Evolutionary conservation across 306 rosid species (phyloP).

Genomic region (Cotoneaster glaucophyllus): DNA sequence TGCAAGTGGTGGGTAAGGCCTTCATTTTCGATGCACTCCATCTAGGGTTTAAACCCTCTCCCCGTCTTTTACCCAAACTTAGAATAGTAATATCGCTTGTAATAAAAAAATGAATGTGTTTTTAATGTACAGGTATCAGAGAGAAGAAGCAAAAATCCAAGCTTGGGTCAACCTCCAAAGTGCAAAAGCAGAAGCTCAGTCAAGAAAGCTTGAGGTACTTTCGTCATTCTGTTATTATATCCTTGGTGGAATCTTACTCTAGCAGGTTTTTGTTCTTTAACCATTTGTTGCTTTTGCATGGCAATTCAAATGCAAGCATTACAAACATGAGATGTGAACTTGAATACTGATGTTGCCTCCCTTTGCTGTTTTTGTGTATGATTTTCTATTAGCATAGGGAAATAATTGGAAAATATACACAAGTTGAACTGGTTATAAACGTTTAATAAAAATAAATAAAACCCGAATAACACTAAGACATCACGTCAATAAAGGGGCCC

Average conservation of each 20-base stretch:
- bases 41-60: neutral
- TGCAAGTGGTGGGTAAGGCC: too few species aligned
- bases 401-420: too few species aligned
- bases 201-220: conserved; percentile 93
- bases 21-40: neutral
- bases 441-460: too few species aligned
- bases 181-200: conserved; percentile 98
- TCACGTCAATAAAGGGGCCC: neutral
- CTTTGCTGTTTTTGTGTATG: neutral
- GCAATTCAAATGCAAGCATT: neutral
- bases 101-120: neutral
- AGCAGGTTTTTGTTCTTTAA: neutral
- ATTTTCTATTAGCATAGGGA: neutral
- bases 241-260: neutral
- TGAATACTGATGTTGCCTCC: neutral
- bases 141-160: conserved; percentile 95
- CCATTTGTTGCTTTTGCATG: neutral
- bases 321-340: neutral
- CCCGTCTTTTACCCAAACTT: too few species aligned
- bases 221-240: neutral
- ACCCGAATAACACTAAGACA: neutral
- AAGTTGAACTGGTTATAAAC: neutral
- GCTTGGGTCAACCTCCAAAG: conserved; percentile 95
- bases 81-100: too few species aligned
- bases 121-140: conserved; percentile 59